These are phyloP conservation scores for Purpureocillium takamizusanense DNA, from an alignment of 2,329 filamentous ascomycete species.

Conservation along the genomic window DNA sequence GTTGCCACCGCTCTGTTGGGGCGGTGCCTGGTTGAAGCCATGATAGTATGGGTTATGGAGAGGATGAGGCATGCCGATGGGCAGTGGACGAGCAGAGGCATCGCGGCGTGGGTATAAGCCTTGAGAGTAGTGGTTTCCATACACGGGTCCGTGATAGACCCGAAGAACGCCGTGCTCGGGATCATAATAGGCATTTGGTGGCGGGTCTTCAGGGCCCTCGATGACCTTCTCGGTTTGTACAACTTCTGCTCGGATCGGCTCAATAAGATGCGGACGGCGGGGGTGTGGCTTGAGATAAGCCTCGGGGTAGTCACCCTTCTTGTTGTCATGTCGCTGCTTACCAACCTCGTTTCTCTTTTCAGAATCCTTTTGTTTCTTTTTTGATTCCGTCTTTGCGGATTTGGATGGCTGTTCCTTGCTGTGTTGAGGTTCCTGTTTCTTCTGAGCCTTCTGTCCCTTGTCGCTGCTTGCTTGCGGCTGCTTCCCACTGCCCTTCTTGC, in stretches of 20 bases:
- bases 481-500: slow-evolving; percentile 11
- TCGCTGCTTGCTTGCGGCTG: too few relatives aligned
- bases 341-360: slow-evolving; percentile 6
- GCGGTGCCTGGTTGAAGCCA: slow-evolving; percentile 20
- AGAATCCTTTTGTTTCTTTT: slow-evolving; percentile 1
- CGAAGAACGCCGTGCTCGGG: slow-evolving; percentile 40
- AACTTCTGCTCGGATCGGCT: slow-evolving; percentile 38
- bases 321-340: slow-evolving; percentile 5
- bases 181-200: slow-evolving; percentile 52
- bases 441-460: neutral
- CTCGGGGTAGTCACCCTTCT: slow-evolving; percentile 15
- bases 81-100: slow-evolving; percentile 20
- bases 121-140: slow-evolving; percentile 38
- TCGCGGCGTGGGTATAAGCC: slow-evolving; percentile 35
- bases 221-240: slow-evolving; percentile 47
- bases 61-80: slow-evolving; percentile 34
- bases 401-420: slow-evolving; percentile 3
- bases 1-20: slow-evolving; percentile 11
- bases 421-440: slow-evolving; percentile 2
- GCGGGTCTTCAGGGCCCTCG: slow-evolving; percentile 41
- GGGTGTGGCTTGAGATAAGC: slow-evolving; percentile 19
- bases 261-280: slow-evolving; percentile 34
- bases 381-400: neutral
- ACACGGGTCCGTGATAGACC: slow-evolving; percentile 48
- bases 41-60: slow-evolving; percentile 32